Conservation (phyloP, 352 stramenopile genomes). For the Aphanomyces invadans region DNA sequence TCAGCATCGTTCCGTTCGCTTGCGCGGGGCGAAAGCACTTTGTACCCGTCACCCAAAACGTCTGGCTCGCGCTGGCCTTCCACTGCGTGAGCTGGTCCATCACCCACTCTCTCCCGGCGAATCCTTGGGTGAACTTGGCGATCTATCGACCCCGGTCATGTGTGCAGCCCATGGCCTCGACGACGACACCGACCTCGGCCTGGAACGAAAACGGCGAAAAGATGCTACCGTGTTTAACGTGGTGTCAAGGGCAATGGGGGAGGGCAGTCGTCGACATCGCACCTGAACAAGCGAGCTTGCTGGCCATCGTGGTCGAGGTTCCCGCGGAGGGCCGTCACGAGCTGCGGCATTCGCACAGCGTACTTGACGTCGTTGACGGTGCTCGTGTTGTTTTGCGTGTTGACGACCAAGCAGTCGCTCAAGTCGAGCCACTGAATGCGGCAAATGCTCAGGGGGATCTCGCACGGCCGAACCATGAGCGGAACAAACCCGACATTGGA, state of each 20-base stretch:
- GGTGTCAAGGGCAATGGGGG: background rate
- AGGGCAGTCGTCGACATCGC: background rate
- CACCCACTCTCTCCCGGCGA: conserved; percentile 54
- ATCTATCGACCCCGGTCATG: conserved; percentile 30
- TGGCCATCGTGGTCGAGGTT: conserved; percentile 69
- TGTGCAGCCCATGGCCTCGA: too few relatives aligned
- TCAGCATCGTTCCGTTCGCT: too few relatives aligned
- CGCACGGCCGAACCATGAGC: conserved; percentile 57
- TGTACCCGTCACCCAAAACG: conserved; percentile 57
- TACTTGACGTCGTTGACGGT: conserved; percentile 53
- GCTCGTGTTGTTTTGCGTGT: conserved; percentile 27
- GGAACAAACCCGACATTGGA: conserved; percentile 60
- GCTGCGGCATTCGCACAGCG: conserved; percentile 37
- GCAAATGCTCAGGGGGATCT: conserved; percentile 74
- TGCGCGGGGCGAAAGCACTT: too few relatives aligned
- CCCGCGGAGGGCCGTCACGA: conserved; percentile 45
- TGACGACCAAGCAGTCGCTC: conserved; percentile 55
- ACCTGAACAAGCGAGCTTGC: conserved; percentile 47
- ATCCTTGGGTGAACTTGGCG: conserved; percentile 55
- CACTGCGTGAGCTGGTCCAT: conserved; percentile 42
- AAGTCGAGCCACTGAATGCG: conserved; percentile 78
- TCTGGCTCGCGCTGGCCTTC: conserved; percentile 36
- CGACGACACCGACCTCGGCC: too few relatives aligned
- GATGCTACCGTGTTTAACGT: conserved; percentile 29
- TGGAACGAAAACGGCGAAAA: conserved; percentile 62